phyloP scores from a whole-genome alignment of 768 basidiomycete genomes.

The Suillus tomentosus region DNA sequence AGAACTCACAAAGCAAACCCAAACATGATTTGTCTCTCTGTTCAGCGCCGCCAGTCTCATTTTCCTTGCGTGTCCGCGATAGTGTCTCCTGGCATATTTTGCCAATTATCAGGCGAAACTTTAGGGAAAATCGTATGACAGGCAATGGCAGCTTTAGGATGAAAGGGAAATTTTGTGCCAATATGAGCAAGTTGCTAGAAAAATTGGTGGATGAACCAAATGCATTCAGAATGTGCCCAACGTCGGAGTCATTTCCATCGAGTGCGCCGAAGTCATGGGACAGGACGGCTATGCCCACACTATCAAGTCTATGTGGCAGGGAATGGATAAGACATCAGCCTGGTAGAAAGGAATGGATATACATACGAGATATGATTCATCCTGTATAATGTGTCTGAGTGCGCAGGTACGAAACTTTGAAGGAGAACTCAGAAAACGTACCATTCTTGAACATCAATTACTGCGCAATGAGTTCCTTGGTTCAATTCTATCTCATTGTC shows the following conservation, averaged over 20 bases:
- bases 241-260: slow-evolving; percentile 33
- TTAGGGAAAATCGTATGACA: slow-evolving; percentile 24
- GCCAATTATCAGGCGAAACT: slow-evolving; percentile 32
- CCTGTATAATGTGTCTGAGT: not conserved
- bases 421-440: not conserved
- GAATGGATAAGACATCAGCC: not conserved
- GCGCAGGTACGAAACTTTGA: not conserved
- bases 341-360: not conserved
- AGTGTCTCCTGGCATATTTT: slow-evolving; percentile 38
- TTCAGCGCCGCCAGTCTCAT: slow-evolving; percentile 29
- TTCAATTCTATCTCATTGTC: slow-evolving; percentile 1
- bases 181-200: slow-evolving; percentile 11
- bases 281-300: slow-evolving; percentile 47
- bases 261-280: slow-evolving; percentile 47
- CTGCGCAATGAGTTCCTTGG: not conserved
- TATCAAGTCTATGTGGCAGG: slow-evolving; percentile 38
- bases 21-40: slow-evolving; percentile 4
- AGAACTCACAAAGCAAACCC: slow-evolving; percentile 1
- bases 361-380: not conserved
- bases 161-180: slow-evolving; percentile 33
- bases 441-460: slow-evolving; percentile 1
- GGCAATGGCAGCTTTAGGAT: slow-evolving; percentile 35
- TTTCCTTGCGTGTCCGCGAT: slow-evolving; percentile 34
- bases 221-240: slow-evolving; percentile 29
- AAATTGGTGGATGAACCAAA: slow-evolving; percentile 21